These are phyloP conservation scores for Lumnitzera racemosa DNA, from an alignment of 345 rosid genomes.

Conservation along the genomic window DNA sequence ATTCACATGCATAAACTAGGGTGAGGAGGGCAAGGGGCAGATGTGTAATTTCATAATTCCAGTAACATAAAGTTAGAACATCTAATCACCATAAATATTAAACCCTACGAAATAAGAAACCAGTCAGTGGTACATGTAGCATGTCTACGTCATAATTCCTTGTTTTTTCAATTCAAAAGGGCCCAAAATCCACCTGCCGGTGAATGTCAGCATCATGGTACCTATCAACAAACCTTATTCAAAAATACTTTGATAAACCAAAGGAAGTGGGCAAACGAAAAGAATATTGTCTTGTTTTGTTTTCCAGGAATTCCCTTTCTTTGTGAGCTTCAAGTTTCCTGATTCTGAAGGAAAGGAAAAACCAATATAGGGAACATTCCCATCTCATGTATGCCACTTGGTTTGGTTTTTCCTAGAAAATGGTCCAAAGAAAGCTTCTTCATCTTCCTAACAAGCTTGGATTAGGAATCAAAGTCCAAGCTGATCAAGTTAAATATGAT, in stretches of 20 bases:
- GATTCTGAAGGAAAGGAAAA: constrained; percentile 9
- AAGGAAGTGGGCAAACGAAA: background rate
- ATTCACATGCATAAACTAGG: no score
- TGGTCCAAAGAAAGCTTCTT: constrained; percentile 69
- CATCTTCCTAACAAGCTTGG: constrained; percentile 34
- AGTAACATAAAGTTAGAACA: no score
- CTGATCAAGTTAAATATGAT: constrained; percentile 37
- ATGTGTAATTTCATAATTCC: no score
- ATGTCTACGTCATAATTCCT: background rate
- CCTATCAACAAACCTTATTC: constrained; percentile 18
- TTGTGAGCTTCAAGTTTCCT: constrained; percentile 12
- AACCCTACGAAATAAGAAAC: background rate
- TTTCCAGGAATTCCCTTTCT: constrained; percentile 3
- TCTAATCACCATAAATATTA: constrained; percentile 2
- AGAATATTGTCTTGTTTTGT: constrained; percentile 12
- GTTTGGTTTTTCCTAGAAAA: constrained; percentile 32
- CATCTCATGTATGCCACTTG: constrained; percentile 1
- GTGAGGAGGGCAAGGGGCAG: no score
- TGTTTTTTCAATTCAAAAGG: constrained; percentile 10
- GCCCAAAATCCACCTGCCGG: constrained; percentile 12
- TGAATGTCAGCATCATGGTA: constrained; percentile 23
- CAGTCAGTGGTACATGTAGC: background rate
- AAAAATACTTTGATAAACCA: constrained; percentile 5
- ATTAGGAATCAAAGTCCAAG: constrained; percentile 16
- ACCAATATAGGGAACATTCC: constrained; percentile 11